These are phyloP conservation scores for Thalassiosira exigua DNA, from an alignment of 352 stramenopile genomes.

Conservation along the genomic window DNA sequence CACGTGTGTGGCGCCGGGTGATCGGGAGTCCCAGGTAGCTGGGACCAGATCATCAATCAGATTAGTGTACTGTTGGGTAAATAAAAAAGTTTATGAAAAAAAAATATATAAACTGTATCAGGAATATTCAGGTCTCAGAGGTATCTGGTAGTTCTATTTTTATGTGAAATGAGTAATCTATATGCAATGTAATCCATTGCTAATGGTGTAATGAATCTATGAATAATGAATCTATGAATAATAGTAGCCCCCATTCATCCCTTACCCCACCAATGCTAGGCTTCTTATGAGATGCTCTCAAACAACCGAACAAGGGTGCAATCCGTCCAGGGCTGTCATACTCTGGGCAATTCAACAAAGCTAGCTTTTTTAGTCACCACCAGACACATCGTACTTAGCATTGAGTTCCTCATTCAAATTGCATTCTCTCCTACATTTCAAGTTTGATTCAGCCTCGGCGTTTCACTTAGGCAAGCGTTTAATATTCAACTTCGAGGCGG, in stretches of 20 bases:
- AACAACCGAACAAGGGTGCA: neutral
- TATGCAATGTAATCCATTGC: too few relatives aligned
- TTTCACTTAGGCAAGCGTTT: slow-evolving; percentile 9
- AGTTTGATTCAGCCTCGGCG: slow-evolving; percentile 14
- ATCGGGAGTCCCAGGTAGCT: too few relatives aligned
- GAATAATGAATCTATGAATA: too few relatives aligned
- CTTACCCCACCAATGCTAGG: neutral
- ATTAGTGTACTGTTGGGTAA: too few relatives aligned
- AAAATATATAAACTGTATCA: too few relatives aligned
- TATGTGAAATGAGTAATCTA: too few relatives aligned
- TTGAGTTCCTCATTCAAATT: slow-evolving; percentile 17
- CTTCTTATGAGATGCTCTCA: neutral
- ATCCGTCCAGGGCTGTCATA: neutral
- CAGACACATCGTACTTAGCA: slow-evolving; percentile 23
- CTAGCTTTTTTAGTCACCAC: slow-evolving; percentile 14
- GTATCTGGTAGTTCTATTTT: too few relatives aligned
- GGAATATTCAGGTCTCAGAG: too few relatives aligned
- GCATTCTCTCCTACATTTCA: slow-evolving; percentile 11
- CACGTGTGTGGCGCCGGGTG: too few relatives aligned
- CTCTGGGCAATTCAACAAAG: neutral
- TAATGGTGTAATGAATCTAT: too few relatives aligned
- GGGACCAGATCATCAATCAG: too few relatives aligned
- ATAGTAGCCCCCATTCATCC: neutral
- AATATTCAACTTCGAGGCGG: neutral
- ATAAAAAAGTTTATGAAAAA: too few relatives aligned